Base-by-base conservation (phyloP, 1,284 basidiomycete genomes). In the Lentinula novae-zelandiae region DNA sequence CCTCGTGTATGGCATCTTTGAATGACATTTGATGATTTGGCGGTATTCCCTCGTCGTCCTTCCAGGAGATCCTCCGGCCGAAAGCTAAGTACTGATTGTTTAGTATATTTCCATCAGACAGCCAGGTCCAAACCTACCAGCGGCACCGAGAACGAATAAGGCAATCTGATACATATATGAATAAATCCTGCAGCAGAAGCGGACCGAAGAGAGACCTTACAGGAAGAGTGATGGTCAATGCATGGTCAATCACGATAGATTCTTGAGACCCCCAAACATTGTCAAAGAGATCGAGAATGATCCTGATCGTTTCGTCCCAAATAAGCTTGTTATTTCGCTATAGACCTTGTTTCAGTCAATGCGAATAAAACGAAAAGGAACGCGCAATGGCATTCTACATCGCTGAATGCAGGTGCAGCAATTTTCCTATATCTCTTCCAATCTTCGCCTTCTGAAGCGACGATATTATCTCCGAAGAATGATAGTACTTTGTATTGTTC, bases 311-410 rank as follows among this genome's bases (percentile, higher is more conserved):
- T 65, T 83, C 81, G 44, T 82, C 77, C 82, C 82, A 86, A 1
- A 85, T 84, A 39, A 86, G 71, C 57, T 73, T 78, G 66, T 84
- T 85, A 67, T 86, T 84, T 58, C 73, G 74, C 79, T 80, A 52
- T 3, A 46, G 20, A n/a, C 36, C 27, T 15, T 2, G 20, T n/a
- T n/a, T 10, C 8, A 10, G 12, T 20, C 12, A 36, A 33, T 13
- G 22, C 8, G 0, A 36, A 33, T 20, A 1, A 31, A 9, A 17
- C 3, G 27, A 10, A 39, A 34, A 34, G 12, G 13, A 31, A 7
- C 10, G n/a, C 12, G 34, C 9, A 38, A 57, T 22, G 2, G 22
- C 22, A 22, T 22, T 48, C 17, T 34, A 79, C 77, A 66, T 78
- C 77, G 3, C 74, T 77, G 64, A 79, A 78, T 1, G 74, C 70